phyloP scores from a whole-genome alignment of 163 green algal genomes.

The Picocystis sp. region DNA sequence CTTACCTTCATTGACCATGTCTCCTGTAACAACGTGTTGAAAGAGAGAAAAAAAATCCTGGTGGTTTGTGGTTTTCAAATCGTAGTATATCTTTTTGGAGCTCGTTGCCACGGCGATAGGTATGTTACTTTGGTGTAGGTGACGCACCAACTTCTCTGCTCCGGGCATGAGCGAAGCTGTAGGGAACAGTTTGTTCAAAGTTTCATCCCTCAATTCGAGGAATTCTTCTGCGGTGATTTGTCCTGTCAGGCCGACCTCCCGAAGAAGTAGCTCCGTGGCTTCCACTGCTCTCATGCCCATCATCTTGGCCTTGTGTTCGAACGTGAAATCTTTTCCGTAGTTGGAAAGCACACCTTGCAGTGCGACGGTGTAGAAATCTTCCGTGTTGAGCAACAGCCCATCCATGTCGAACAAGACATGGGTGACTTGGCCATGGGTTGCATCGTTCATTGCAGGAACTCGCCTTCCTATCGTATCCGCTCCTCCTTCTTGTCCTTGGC shows the following conservation, averaged over 20 bases:
- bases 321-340: slow-evolving; percentile 53
- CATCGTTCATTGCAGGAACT: too few species aligned
- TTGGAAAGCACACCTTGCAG: slow-evolving; percentile 36
- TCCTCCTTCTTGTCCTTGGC: too few species aligned
- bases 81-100: slow-evolving; percentile 40
- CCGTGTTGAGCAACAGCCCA: slow-evolving; percentile 58
- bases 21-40: slow-evolving; percentile 48
- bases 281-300: slow-evolving; percentile 44
- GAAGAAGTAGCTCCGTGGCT: slow-evolving; percentile 23
- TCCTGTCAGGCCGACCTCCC: slow-evolving; percentile 31
- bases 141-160: slow-evolving; percentile 41
- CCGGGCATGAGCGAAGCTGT: slow-evolving; percentile 45
- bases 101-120: slow-evolving; percentile 59
- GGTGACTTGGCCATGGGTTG: neutral
- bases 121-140: slow-evolving; percentile 30
- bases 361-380: slow-evolving; percentile 53
- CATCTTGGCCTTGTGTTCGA: slow-evolving; percentile 53
- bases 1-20: slow-evolving; percentile 45
- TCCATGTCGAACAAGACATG: slow-evolving; percentile 46
- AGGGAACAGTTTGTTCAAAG: slow-evolving; percentile 53
- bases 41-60: slow-evolving; percentile 51
- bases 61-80: slow-evolving; percentile 58
- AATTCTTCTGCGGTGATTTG: slow-evolving; percentile 50
- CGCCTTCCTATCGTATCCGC: too few species aligned
- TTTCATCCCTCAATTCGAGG: slow-evolving; percentile 38